phyloP scores from a whole-genome alignment of 441 rosid genomes.

The Euphorbia schlechtendalii region DNA sequence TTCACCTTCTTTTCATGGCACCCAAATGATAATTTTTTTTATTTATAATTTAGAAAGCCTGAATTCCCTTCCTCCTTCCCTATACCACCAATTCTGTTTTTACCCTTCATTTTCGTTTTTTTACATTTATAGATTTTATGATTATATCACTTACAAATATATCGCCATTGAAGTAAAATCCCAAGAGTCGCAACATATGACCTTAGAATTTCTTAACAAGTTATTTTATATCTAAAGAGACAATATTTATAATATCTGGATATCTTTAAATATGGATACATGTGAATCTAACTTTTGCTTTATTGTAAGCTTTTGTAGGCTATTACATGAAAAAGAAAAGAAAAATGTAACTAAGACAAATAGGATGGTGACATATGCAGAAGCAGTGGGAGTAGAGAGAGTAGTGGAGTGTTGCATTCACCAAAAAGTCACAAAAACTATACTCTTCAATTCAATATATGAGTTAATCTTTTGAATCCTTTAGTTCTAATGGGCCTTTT shows the following conservation, averaged over 20 bases:
- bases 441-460: slow-evolving; percentile 24
- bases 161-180: too few relatives aligned
- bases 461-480: slow-evolving; percentile 31
- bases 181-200: too few relatives aligned
- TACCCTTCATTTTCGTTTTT: too few relatives aligned
- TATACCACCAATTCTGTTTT: too few relatives aligned
- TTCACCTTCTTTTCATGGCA: slow-evolving; percentile 35
- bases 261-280: too few relatives aligned
- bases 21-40: slow-evolving; percentile 29
- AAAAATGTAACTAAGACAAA: slow-evolving; percentile 6
- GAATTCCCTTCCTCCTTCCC: slow-evolving; percentile 4
- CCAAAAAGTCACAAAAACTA: slow-evolving; percentile 32
- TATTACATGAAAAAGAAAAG: background rate
- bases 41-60: slow-evolving; percentile 42
- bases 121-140: too few relatives aligned
- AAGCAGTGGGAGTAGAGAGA: slow-evolving; percentile 14
- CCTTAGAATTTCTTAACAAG: too few relatives aligned
- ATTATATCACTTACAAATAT: too few relatives aligned
- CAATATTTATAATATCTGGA: too few relatives aligned
- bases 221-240: too few relatives aligned
- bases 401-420: slow-evolving; percentile 45
- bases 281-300: too few relatives aligned
- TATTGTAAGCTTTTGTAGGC: background rate
- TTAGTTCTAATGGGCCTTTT: slow-evolving; percentile 22
- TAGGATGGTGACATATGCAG: slow-evolving; percentile 31